Percentiles rank a stretch among this genome's conserved stretches.
Evolutionary conservation across 495 filamentous ascomycete species (phyloP).

Genomic region (Lophiotrema nucula): DNA sequence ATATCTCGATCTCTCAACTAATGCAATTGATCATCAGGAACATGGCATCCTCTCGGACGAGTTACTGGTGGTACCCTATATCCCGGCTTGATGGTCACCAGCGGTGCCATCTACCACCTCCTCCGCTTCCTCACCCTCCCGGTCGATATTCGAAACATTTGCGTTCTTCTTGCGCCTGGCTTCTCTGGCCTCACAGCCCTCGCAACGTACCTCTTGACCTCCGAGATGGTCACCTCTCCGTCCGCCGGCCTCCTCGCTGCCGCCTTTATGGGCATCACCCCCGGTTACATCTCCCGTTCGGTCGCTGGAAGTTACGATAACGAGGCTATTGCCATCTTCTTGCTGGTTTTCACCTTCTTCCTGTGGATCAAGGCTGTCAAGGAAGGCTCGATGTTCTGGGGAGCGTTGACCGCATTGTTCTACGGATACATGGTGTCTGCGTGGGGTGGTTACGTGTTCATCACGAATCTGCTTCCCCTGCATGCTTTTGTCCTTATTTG

Average conservation of each 20-base stretch:
- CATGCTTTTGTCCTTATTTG: conserved; percentile 93
- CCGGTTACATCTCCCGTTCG: conserved; percentile 95
- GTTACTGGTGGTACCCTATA: conserved; percentile 99
- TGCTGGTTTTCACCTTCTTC: conserved; percentile 98
- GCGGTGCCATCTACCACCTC: conserved; percentile 91
- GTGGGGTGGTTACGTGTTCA: conserved; percentile 99
- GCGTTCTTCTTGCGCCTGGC: conserved; percentile 90
- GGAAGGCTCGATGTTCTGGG: conserved; percentile 93
- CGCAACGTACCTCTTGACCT: conserved; percentile 92
- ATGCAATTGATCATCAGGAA: conserved; percentile 54
- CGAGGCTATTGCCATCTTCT: conserved; percentile 98
- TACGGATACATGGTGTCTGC: conserved; percentile 99
- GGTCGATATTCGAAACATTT: conserved; percentile 98
- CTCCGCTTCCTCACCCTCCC: conserved; percentile 89
- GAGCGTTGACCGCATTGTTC: conserved; percentile 88
- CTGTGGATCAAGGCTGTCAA: conserved; percentile 99
- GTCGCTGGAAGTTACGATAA: conserved; percentile 99
- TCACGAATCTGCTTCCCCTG: conserved; percentile 94
- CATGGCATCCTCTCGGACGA: conserved; percentile 98
- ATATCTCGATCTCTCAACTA: conserved; percentile 11
- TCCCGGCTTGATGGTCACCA: conserved; percentile 98
- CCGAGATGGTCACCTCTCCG: conserved; percentile 88
- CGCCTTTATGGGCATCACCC: conserved; percentile 94
- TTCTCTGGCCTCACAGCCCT: conserved; percentile 95
- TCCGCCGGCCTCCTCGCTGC: conserved; percentile 95